Evolutionary conservation across 108 stramenopile genomes (phyloP), one percentile per base, ranked within the genome.

Genomic region (Mediolabrus comicus): DNA sequence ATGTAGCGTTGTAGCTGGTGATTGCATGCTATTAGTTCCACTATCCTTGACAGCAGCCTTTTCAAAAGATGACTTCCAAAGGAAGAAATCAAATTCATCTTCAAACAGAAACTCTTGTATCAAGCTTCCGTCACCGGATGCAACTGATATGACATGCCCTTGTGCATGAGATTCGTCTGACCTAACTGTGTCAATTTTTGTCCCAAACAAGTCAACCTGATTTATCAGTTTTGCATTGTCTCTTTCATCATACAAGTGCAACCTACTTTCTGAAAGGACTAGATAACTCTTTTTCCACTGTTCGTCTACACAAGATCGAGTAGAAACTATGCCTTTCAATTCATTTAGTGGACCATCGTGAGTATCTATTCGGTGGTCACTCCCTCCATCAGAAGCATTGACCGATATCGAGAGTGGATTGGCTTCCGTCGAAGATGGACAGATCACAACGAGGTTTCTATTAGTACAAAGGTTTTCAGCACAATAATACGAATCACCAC

Each of bases 401-500:
- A 92, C 88, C 19, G 72, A 68, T 35, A 94, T 83, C 1, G 84
- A 76, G 17, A 91, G 67, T 16, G 92, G 92, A 39, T 83, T 85
- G 3, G 87, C 88, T 62, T 89, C 71, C 5, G 75, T 34, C 4
- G 90, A 89, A 54, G 75, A 81, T 9, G 92, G 92, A 35, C 86
- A 86, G 1, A 89, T 60, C 9, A 88, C 90, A 24, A 91, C 87
- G 14, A 94, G 59, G 19, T 84, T 71, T 29, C 74, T 53, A 83
- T 91, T 88, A 19, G 77, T 83, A 64, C 79, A 82, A n/a, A 94
- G 65, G n/a, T 83, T 84, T 31, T 89, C 84, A 12, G 84, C 75
- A 67, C 92, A 94, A 66, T 85, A 94, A 52, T 91, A 91, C 19
- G 89, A 89, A 79, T 94, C 90, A 24, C 90, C 92, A 49, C 87